A percentile compares a stretch with the other conserved stretches of the same genome.
phyloP scores from a whole-genome alignment of 805 yeast species.

The Candida tibetensis region DNA sequence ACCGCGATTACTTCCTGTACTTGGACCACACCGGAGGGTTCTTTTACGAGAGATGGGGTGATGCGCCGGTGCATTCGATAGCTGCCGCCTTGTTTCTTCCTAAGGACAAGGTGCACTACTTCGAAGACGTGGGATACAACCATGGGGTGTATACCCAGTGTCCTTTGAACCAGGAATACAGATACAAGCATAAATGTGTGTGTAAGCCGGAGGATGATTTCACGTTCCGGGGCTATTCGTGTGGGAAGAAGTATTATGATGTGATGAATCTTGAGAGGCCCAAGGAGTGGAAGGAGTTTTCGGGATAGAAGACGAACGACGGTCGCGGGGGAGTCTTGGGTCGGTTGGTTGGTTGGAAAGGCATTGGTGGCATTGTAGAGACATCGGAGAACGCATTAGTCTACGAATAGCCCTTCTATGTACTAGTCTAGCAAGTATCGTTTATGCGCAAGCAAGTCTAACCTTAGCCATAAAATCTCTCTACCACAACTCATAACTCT shows the following conservation, averaged over 20 bases:
- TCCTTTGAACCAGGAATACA: conserved; percentile 62
- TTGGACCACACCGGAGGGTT: conserved; percentile 83
- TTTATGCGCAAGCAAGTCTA: too few species aligned
- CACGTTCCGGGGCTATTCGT: conserved; percentile 53
- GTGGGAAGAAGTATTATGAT: conserved; percentile 31
- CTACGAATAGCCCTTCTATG: too few species aligned
- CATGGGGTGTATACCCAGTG: conserved; percentile 80
- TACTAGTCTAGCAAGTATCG: too few species aligned
- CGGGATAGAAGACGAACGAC: too few species aligned
- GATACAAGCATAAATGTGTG: conserved; percentile 61
- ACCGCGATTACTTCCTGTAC: conserved; percentile 64
- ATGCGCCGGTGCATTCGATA: conserved; percentile 88
- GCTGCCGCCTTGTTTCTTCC: conserved; percentile 79
- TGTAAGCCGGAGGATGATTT: conserved; percentile 73
- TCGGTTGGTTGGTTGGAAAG: too few species aligned
- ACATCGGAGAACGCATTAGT: too few species aligned
- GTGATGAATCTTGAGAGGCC: conserved; percentile 31
- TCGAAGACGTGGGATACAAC: conserved; percentile 80
- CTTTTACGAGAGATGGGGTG: conserved; percentile 93
- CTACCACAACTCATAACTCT: too few species aligned
- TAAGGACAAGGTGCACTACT: conserved; percentile 67
- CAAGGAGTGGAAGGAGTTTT: conserved; percentile 28
- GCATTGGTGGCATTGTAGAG: too few species aligned
- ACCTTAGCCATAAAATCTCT: too few species aligned
- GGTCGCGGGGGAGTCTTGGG: too few species aligned